A percentile compares a stretch with the other conserved stretches of the same genome.
phyloP scores from a whole-genome alignment of 192 early-diverging fungal genomes.

The Oehlia diaphana region DNA sequence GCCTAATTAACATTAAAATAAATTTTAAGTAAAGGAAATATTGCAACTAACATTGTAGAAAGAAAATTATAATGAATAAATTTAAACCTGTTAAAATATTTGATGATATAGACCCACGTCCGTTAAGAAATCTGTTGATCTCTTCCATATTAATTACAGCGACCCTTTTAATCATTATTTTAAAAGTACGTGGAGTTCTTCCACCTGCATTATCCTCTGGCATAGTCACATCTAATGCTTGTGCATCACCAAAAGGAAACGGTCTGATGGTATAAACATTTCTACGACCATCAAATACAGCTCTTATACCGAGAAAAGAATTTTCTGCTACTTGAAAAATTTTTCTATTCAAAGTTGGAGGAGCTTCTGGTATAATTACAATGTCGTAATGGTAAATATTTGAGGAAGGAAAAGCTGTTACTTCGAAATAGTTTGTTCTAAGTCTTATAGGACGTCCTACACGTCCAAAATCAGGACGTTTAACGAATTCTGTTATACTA shows the following conservation, averaged over 20 bases:
- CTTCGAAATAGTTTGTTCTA: slow-evolving; percentile 76
- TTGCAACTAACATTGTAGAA: too few relatives aligned
- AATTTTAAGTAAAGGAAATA: too few relatives aligned
- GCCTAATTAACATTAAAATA: slow-evolving; percentile 17
- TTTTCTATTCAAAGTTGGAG: slow-evolving; percentile 69
- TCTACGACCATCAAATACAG: slow-evolving; percentile 63
- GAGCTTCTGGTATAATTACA: slow-evolving; percentile 73
- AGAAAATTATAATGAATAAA: too few relatives aligned
- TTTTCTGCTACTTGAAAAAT: slow-evolving; percentile 62
- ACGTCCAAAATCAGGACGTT: slow-evolving; percentile 45
- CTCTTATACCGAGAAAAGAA: slow-evolving; percentile 48
- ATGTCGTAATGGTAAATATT: slow-evolving; percentile 89
- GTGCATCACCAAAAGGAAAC: slow-evolving; percentile 56
- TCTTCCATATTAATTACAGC: slow-evolving; percentile 66
- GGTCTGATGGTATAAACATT: slow-evolving; percentile 67
- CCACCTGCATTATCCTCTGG: slow-evolving; percentile 43
- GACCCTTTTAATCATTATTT: slow-evolving; percentile 62
- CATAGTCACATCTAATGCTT: slow-evolving; percentile 56
- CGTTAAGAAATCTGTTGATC: slow-evolving; percentile 50
- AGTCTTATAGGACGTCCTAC: slow-evolving; percentile 50
- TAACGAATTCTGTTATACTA: slow-evolving; percentile 40
- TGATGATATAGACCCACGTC: slow-evolving; percentile 28
- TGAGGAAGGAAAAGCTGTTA: slow-evolving; percentile 59
- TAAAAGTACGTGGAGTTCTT: slow-evolving; percentile 57
- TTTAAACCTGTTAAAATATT: slow-evolving; percentile 25